Conservation (phyloP, 2,329 filamentous ascomycete genomes). For the Neopestalotiopsis sp. region DNA sequence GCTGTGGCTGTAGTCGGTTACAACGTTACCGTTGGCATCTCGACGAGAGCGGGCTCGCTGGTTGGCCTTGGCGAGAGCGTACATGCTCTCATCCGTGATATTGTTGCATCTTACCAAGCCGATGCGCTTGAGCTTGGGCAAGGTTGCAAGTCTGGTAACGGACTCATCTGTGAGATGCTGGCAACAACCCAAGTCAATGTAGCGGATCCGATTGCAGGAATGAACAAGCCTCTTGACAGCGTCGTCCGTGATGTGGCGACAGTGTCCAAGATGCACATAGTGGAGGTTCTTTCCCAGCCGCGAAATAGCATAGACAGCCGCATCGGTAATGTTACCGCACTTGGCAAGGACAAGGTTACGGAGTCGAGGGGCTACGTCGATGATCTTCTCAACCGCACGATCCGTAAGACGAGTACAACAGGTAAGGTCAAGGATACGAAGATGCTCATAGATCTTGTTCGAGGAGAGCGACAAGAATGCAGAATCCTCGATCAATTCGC, state of each 20-base stretch:
- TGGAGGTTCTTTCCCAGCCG: constrained; percentile 94
- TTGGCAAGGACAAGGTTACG: constrained; percentile 95
- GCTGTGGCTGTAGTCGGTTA: constrained; percentile 61
- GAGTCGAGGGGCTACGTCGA: constrained; percentile 82
- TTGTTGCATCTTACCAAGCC: constrained; percentile 91
- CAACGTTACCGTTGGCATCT: constrained; percentile 52
- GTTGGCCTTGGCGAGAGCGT: constrained; percentile 78
- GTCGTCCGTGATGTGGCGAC: constrained; percentile 85
- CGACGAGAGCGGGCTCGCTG: constrained; percentile 55
- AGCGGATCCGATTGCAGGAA: constrained; percentile 89
- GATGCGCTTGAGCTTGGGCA: constrained; percentile 94
- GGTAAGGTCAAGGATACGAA: constrained; percentile 92
- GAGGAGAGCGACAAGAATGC: constrained; percentile 82
- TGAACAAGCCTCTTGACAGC: constrained; percentile 86
- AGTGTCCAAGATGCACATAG: constrained; percentile 95
- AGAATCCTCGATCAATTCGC: constrained; percentile 82
- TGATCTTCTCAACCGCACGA: constrained; percentile 85
- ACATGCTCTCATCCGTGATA: constrained; percentile 90
- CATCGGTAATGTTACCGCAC: constrained; percentile 90
- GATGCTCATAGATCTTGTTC: constrained; percentile 77
- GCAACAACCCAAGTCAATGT: constrained; percentile 98
- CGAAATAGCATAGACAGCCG: constrained; percentile 84
- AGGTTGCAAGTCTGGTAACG: constrained; percentile 79
- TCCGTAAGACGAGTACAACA: constrained; percentile 86
- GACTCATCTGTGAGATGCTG: constrained; percentile 85